phyloP scores from a whole-genome alignment of 2,329 filamentous ascomycete species.

The Colletotrichum endophyticum region DNA sequence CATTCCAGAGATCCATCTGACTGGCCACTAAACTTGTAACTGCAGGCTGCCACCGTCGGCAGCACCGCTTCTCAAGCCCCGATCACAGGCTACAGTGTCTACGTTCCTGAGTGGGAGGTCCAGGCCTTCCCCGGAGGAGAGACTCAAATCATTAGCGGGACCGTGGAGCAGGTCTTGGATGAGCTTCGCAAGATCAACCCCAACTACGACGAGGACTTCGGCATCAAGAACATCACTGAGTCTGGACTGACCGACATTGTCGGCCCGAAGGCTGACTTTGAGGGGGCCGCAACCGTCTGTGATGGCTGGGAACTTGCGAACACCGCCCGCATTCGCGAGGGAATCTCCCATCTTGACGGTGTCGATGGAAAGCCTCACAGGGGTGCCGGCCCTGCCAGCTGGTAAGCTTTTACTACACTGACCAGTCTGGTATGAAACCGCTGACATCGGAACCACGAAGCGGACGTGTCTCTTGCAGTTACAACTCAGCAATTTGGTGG shows the following conservation, averaged over 20 bases:
- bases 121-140: constrained; percentile 7
- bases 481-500: constrained; percentile 24
- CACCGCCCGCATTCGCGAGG: neutral
- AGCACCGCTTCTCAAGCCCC: neutral
- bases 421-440: neutral
- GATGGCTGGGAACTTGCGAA: constrained; percentile 3
- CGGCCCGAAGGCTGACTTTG: neutral
- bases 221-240: neutral
- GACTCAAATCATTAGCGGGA: constrained; percentile 7
- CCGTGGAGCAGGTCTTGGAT: constrained; percentile 10
- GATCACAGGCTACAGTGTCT: neutral
- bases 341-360: constrained; percentile 10
- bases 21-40: neutral
- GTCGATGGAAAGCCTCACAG: constrained; percentile 16
- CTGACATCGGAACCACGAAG: neutral
- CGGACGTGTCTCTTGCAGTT: constrained; percentile 14
- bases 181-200: constrained; percentile 10
- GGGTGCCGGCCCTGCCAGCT: constrained; percentile 15
- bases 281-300: neutral
- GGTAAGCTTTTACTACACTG: neutral
- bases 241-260: neutral
- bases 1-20: accelerated
- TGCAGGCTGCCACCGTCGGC: neutral
- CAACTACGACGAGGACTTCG: neutral
- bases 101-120: constrained; percentile 9